These are phyloP conservation scores for Epichloe gansuensis DNA, from an alignment of 2,329 filamentous ascomycete species.

Conservation along the genomic window DNA sequence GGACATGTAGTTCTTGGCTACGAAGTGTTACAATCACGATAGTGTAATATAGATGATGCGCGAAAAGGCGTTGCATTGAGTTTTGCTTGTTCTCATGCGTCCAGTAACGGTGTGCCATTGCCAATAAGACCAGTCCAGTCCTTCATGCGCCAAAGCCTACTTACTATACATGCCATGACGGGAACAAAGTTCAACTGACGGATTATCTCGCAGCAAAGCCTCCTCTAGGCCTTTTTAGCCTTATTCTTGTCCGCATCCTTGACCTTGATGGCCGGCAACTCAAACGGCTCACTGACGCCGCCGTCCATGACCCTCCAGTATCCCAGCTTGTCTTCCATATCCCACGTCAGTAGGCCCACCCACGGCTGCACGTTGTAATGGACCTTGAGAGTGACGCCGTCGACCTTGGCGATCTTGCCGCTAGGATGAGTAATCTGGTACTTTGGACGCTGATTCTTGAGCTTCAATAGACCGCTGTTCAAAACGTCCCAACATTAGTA, in stretches of 20 bases:
- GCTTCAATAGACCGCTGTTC: slow-evolving; percentile 55
- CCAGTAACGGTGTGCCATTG: no score
- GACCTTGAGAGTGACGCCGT: slow-evolving; percentile 65
- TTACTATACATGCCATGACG: no score
- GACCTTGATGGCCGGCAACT: slow-evolving; percentile 52
- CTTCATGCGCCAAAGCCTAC: no score
- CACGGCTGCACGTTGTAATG: slow-evolving; percentile 98
- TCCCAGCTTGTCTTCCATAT: slow-evolving; percentile 42
- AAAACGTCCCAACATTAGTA: not conserved
- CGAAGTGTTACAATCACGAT: not conserved
- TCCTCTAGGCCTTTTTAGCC: slow-evolving; percentile 1
- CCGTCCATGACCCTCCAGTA: slow-evolving; percentile 54
- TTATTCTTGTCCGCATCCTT: slow-evolving; percentile 20
- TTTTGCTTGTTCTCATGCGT: no score
- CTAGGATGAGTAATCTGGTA: slow-evolving; percentile 92
- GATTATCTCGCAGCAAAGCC: not conserved
- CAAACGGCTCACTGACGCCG: slow-evolving; percentile 52
- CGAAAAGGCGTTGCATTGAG: no score
- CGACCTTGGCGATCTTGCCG: slow-evolving; percentile 61
- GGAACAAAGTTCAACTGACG: no score
- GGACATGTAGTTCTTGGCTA: not conserved
- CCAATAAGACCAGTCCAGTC: no score
- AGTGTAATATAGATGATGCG: not conserved
- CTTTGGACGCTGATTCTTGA: slow-evolving; percentile 82
- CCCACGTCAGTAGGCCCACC: slow-evolving; percentile 84